Conservation (phyloP, 495 filamentous ascomycete species). For the Wilcoxina mikolae region DNA sequence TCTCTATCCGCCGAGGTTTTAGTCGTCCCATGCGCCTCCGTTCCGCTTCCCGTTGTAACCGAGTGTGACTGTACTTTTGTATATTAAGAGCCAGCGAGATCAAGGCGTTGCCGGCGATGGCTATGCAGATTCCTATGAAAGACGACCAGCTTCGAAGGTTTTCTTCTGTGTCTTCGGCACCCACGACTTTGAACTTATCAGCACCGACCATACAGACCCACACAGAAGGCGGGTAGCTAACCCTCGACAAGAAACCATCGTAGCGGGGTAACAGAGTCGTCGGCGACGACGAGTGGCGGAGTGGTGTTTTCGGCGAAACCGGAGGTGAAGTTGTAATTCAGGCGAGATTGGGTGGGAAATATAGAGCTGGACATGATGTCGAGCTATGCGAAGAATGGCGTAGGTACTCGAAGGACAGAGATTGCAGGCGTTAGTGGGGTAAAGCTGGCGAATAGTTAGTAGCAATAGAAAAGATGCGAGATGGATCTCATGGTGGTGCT, state of each 20-base stretch:
- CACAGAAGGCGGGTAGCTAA: background rate
- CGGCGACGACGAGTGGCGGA: background rate
- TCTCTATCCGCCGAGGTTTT: background rate
- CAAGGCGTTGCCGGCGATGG: constrained; percentile 78
- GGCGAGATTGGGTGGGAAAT: background rate
- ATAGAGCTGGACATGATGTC: background rate
- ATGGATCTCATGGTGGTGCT: constrained; percentile 1
- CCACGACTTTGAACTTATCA: background rate
- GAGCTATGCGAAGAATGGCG: background rate
- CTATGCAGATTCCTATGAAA: constrained; percentile 83
- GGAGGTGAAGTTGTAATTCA: background rate
- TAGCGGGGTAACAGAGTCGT: constrained; percentile 2
- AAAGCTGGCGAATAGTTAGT: background rate
- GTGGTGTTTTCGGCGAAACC: background rate
- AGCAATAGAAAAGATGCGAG: background rate
- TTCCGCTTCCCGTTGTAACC: constrained; percentile 48
- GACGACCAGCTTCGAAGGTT: constrained; percentile 68
- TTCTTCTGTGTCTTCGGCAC: constrained; percentile 29
- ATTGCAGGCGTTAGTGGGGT: background rate
- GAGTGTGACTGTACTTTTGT: constrained; percentile 87
- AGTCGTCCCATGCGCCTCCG: constrained; percentile 23
- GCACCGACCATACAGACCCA: background rate
- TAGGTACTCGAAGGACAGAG: background rate
- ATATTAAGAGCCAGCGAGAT: constrained; percentile 93
- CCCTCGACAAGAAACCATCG: constrained; percentile 4